Percentiles rank a stretch among this genome's conserved stretches.
phyloP scores from a whole-genome alignment of 306 rosid species.

The Vicia sativa region DNA sequence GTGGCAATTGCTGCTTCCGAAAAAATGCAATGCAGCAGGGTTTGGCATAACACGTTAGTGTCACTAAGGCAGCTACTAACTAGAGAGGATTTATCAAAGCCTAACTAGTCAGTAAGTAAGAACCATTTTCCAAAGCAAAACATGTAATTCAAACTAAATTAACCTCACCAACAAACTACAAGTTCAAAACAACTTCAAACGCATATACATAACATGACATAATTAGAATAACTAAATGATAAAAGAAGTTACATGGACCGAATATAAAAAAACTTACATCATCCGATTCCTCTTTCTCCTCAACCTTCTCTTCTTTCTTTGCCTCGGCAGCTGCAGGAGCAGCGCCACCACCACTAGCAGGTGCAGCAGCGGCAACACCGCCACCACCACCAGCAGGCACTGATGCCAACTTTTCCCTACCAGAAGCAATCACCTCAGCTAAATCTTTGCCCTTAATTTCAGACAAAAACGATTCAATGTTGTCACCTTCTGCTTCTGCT shows the following conservation, averaged over 20 bases:
- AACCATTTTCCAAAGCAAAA: slow-evolving; percentile 3
- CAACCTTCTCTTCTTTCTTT: slow-evolving; percentile 80
- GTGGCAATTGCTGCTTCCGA: neutral
- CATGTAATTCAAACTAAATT: neutral
- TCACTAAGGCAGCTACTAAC: neutral
- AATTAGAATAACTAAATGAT: neutral
- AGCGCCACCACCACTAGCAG: slow-evolving; percentile 46
- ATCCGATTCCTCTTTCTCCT: slow-evolving; percentile 80
- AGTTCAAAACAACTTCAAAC: no score
- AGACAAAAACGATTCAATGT: slow-evolving; percentile 55
- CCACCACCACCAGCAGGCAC: slow-evolving; percentile 75
- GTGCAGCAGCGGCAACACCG: slow-evolving; percentile 47
- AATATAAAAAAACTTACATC: slow-evolving; percentile 53
- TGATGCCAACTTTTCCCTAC: slow-evolving; percentile 72
- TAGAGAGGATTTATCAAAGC: neutral
- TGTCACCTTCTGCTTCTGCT: slow-evolving; percentile 62
- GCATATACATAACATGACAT: no score
- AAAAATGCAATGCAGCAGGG: neutral
- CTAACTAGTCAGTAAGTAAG: neutral
- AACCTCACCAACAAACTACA: no score
- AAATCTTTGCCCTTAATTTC: slow-evolving; percentile 67
- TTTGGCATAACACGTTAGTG: neutral
- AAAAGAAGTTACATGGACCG: neutral
- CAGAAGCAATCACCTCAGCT: slow-evolving; percentile 72
- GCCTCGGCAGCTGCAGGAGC: slow-evolving; percentile 67